Conservation (phyloP, 2,329 filamentous ascomycete genomes). For the Hymenoscyphus occultus region DNA sequence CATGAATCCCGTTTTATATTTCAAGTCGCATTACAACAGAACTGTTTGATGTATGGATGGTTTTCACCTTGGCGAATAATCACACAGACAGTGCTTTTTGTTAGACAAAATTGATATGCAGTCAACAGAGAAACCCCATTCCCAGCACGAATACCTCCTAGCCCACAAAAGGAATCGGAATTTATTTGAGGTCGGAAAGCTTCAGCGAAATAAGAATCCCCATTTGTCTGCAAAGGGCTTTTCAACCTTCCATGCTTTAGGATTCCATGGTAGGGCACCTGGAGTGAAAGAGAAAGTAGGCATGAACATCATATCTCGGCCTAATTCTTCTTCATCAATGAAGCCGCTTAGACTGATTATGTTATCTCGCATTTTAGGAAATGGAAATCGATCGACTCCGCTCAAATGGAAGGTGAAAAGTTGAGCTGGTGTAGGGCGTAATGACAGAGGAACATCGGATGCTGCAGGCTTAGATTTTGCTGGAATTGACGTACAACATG, state of each 20-base stretch:
- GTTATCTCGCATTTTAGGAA: constrained; percentile 16
- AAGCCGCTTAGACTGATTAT: constrained; percentile 18
- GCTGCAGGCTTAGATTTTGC: constrained; percentile 6
- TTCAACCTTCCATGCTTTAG: constrained; percentile 5
- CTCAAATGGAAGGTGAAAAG: constrained; percentile 16
- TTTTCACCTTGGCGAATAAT: no score
- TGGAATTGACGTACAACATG: constrained; percentile 14
- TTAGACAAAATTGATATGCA: no score
- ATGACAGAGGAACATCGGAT: constrained; percentile 10
- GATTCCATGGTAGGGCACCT: constrained; percentile 8
- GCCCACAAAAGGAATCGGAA: background rate
- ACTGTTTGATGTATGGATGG: no score
- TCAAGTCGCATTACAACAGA: no score
- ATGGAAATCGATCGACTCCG: constrained; percentile 24
- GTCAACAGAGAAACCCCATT: no score
- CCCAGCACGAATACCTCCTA: no score
- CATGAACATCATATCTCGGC: constrained; percentile 15
- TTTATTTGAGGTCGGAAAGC: background rate
- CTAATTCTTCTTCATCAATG: constrained; percentile 17
- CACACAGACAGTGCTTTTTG: no score
- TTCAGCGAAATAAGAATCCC: constrained; percentile 11
- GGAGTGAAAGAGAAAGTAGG: constrained; percentile 9
- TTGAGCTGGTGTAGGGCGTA: constrained; percentile 19
- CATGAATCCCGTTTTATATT: no score
- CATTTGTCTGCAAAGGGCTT: constrained; percentile 12